Evolutionary conservation across 176 grass and related monocot species (phyloP).

Genomic region (Coix lacrymajobi): DNA sequence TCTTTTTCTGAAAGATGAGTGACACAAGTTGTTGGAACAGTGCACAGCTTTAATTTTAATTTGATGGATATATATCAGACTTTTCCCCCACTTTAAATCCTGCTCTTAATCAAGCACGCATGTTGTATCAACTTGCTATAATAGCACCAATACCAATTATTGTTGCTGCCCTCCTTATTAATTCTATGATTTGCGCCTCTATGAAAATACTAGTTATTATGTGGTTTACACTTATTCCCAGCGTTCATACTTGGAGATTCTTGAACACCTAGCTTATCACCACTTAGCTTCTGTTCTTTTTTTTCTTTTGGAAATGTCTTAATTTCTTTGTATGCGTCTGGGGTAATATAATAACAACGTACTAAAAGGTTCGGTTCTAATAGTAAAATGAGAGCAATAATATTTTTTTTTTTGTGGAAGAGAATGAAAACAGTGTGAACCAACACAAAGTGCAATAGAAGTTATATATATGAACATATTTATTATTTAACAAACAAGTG

Average conservation of each 20-base stretch:
- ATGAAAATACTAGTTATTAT: background rate
- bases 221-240: background rate
- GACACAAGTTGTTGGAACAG: slow-evolving; percentile 47
- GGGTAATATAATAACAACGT: too few relatives aligned
- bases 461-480: background rate
- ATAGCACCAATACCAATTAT: slow-evolving; percentile 4
- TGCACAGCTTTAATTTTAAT: slow-evolving; percentile 24
- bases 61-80: slow-evolving; percentile 37
- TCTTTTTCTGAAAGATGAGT: slow-evolving; percentile 40
- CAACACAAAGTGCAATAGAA: background rate
- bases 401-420: background rate
- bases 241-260: background rate
- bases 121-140: background rate
- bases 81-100: background rate
- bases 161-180: background rate
- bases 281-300: background rate
- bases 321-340: background rate
- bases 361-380: background rate
- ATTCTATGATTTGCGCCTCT: background rate
- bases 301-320: background rate
- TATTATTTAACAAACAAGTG: slow-evolving; percentile 2
- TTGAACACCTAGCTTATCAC: background rate
- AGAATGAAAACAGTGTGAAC: background rate
- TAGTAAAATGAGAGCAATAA: background rate
- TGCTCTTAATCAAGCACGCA: background rate